Evolutionary conservation across 164 flowering plant genomes (phyloP).

Genomic region (Hamamelis virginiana): DNA sequence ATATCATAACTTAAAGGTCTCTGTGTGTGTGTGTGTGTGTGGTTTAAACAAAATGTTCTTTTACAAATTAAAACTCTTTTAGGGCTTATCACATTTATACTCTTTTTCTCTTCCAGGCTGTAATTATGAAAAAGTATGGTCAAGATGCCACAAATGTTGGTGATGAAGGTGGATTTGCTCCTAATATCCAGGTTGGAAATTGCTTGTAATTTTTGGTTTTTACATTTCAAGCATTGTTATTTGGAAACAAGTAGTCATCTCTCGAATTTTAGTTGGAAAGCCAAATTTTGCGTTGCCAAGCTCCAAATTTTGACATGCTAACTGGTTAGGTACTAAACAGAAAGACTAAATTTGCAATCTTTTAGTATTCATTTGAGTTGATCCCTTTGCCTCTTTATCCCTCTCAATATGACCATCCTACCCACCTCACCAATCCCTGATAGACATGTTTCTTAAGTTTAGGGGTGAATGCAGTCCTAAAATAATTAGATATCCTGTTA

Average conservation of each 20-base stretch:
- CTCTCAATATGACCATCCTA: not conserved
- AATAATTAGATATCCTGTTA: no score
- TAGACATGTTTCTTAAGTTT: not conserved
- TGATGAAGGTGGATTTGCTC: constrained; percentile 98
- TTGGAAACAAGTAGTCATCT: no score
- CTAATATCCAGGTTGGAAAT: constrained; percentile 70
- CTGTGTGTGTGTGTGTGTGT: not conserved
- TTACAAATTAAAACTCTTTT: no score
- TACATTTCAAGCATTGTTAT: no score
- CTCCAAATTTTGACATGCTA: no score
- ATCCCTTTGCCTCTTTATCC: no score
- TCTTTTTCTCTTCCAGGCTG: constrained; percentile 47
- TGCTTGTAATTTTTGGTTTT: not conserved
- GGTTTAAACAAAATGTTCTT: no score
- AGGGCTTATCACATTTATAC: not conserved
- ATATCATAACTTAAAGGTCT: constrained; percentile 75
- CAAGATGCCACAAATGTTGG: constrained; percentile 98
- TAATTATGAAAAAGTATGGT: constrained; percentile 89
- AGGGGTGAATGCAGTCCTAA: not conserved
- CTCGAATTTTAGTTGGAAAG: no score
- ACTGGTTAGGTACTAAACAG: no score
- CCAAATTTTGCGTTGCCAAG: no score
- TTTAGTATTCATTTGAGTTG: no score
- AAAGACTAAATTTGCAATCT: no score
- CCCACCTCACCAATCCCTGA: not conserved